phyloP scores from a whole-genome alignment of 1,284 basidiomycete genomes.

The Porphyrellus sp. region DNA sequence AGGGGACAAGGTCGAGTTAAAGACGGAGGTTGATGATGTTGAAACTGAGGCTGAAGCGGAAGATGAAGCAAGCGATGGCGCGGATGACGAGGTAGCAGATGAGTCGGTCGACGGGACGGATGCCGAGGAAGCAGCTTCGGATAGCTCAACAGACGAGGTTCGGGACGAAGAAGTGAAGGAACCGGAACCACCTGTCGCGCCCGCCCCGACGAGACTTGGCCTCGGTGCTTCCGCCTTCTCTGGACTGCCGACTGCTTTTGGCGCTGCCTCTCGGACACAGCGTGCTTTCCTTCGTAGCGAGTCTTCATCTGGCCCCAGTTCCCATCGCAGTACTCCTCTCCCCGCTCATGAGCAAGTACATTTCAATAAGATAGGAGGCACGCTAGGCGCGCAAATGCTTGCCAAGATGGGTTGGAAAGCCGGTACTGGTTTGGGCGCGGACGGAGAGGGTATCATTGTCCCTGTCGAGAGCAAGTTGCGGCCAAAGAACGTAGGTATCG shows the following conservation, averaged over 20 bases:
- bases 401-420: slow-evolving; percentile 92
- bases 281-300: slow-evolving; percentile 58
- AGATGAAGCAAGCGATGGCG: slow-evolving; percentile 35
- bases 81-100: slow-evolving; percentile 48
- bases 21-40: slow-evolving; percentile 43
- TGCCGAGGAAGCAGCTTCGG: slow-evolving; percentile 33
- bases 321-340: slow-evolving; percentile 51
- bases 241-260: slow-evolving; percentile 45
- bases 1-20: slow-evolving; percentile 49
- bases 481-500: slow-evolving; percentile 82
- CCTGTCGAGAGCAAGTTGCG: slow-evolving; percentile 85
- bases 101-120: slow-evolving; percentile 30
- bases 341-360: slow-evolving; percentile 68
- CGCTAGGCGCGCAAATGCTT: slow-evolving; percentile 86
- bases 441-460: slow-evolving; percentile 82
- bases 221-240: slow-evolving; percentile 19
- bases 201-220: slow-evolving; percentile 29
- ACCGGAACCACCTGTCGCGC: slow-evolving; percentile 25
- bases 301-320: slow-evolving; percentile 38
- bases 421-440: slow-evolving; percentile 77
- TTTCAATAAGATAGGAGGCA: slow-evolving; percentile 72
- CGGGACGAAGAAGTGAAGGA: slow-evolving; percentile 50
- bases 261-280: slow-evolving; percentile 37
- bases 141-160: slow-evolving; percentile 36
- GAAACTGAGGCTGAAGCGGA: slow-evolving; percentile 38